These are phyloP conservation scores for Sporodiniella umbellata DNA, from an alignment of 371 early-diverging fungal genomes.

Conservation along the genomic window DNA sequence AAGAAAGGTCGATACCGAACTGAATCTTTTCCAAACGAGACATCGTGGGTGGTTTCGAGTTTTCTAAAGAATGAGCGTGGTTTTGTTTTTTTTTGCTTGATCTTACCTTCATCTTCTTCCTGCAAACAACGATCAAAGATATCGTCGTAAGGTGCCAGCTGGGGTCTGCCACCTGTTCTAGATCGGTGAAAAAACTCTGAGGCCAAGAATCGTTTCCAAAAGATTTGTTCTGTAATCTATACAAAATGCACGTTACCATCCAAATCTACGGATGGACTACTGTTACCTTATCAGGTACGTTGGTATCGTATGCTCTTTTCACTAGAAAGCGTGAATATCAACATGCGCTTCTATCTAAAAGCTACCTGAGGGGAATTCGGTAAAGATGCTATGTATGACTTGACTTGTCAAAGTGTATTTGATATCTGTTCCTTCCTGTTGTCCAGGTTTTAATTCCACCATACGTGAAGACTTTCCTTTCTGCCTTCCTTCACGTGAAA, in stretches of 20 bases:
- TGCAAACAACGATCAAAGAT: constrained; percentile 80
- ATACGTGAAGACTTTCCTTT: constrained; percentile 84
- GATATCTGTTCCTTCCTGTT: constrained; percentile 77
- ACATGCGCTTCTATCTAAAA: not conserved
- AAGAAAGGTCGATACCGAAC: constrained; percentile 73
- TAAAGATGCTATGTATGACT: constrained; percentile 85
- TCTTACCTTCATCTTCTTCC: constrained; percentile 73
- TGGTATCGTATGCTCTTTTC: constrained; percentile 76
- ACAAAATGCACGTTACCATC: too few relatives aligned
- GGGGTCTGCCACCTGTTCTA: constrained; percentile 58
- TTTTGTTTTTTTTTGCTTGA: constrained; percentile 3
- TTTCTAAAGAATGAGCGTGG: constrained; percentile 22
- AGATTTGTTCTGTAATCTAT: constrained; percentile 74
- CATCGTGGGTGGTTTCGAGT: constrained; percentile 46
- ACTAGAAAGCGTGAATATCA: constrained; percentile 34
- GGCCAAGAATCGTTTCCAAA: constrained; percentile 87
- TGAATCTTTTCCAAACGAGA: constrained; percentile 58
- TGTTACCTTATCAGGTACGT: constrained; percentile 83
- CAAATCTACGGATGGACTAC: too few relatives aligned
- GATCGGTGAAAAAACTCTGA: constrained; percentile 88
- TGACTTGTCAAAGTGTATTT: constrained; percentile 88
- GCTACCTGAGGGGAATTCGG: constrained; percentile 85
- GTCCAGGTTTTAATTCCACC: constrained; percentile 75
- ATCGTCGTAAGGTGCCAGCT: constrained; percentile 66
- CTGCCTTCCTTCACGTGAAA: constrained; percentile 64